Base-by-base conservation (phyloP, 2,329 filamentous ascomycete genomes). In the Iodosphaeria phyllophila region DNA sequence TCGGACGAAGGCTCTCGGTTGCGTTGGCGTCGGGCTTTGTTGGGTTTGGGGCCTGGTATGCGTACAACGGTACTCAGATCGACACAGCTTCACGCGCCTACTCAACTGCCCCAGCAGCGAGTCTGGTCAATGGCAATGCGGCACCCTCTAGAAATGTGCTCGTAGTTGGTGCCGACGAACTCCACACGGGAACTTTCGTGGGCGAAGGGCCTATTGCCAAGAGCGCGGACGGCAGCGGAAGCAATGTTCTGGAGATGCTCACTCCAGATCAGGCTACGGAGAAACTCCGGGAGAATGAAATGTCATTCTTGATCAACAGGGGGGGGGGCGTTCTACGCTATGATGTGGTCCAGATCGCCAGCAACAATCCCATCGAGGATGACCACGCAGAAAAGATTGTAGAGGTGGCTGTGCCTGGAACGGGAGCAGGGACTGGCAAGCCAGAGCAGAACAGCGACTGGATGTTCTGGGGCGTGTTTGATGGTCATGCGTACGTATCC, bases 401-500 rank as follows among this genome's bases (percentile, higher is more conserved):
- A 23, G 80, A 95, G 49, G 70, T 93, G 6, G 76, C 80, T 4
- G 62, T 64, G 26, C 64, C 39, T 52, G 64, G 44, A 51, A 38
- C 45, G 17, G 47, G 61, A 18, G 59, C 63, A 10, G 35, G 59
- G 11, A 70, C 60, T 30, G n/a, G n/a, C n/a, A n/a, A n/a, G n/a
- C n/a, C n/a, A n/a, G n/a, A n/a, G n/a, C n/a, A n/a, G n/a, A n/a
- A n/a, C n/a, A 79, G 67, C 32, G 91, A 98, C 50, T 98, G 89
- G 89, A 95, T 95, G 83, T 98, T 98, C 49, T 98, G 91, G 89
- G 89, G 84, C 29, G 84, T 98, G 11, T 98, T 95, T 49, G 89
- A 98, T 44, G 89, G 89, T 1, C 89, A 98, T 51, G 80, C 79
- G 80, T 86, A 56, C 50, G 66, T 64, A 31, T 25, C 16, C n/a